Conservation (phyloP, 495 filamentous ascomycete species). For the Aspergillus haitiensis region DNA sequence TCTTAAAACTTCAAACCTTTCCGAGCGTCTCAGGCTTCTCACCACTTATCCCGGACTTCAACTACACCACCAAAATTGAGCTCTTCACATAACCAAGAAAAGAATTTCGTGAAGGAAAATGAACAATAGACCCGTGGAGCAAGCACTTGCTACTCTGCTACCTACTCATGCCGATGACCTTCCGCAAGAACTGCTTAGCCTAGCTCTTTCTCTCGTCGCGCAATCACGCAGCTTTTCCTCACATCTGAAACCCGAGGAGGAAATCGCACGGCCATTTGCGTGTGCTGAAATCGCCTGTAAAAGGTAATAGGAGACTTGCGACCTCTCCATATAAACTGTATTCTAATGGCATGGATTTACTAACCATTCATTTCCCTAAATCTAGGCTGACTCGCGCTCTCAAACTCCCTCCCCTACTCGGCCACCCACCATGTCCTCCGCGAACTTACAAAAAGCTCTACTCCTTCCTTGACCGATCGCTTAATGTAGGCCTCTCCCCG, state of each 20-base stretch:
- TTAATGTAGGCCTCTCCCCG: conserved; percentile 47
- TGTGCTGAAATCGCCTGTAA: conserved; percentile 93
- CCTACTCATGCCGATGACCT: conserved; percentile 73
- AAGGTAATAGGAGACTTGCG: conserved; percentile 47
- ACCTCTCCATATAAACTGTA: background rate
- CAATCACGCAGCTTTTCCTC: conserved; percentile 81
- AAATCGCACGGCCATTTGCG: conserved; percentile 80
- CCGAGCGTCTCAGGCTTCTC: too few relatives aligned
- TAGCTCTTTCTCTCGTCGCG: conserved; percentile 77
- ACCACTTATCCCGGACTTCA: background rate
- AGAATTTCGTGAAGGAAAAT: conserved; percentile 24
- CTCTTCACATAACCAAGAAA: background rate
- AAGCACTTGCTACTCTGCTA: conserved; percentile 71
- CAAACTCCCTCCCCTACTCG: conserved; percentile 77
- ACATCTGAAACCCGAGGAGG: conserved; percentile 81
- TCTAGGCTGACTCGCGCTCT: conserved; percentile 75
- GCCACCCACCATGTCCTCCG: conserved; percentile 79
- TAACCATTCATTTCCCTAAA: conserved; percentile 10
- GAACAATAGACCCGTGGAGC: conserved; percentile 68
- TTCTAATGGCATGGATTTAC: conserved; percentile 10
- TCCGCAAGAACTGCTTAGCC: conserved; percentile 70
- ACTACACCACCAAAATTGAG: background rate
- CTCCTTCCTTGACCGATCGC: conserved; percentile 70
- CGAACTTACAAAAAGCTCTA: conserved; percentile 83
- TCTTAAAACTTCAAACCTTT: too few relatives aligned